phyloP scores from a whole-genome alignment of 352 stramenopile genomes.

The Phytophthora palmivora region DNA sequence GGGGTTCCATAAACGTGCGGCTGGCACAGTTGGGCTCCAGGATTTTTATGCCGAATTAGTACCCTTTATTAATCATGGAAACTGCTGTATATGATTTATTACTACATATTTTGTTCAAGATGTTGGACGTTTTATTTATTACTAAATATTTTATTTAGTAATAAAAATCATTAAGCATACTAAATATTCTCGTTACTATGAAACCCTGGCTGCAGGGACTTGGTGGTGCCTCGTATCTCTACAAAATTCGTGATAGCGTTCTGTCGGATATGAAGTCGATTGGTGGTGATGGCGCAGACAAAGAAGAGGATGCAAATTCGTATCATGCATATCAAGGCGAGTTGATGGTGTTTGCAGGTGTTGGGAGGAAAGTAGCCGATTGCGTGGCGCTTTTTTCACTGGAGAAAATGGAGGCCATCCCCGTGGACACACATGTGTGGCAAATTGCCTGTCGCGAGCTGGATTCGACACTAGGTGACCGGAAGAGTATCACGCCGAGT shows the following conservation, averaged over 20 bases:
- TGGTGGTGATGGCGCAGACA: slow-evolving; percentile 1
- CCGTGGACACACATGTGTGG: slow-evolving; percentile 97
- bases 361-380: slow-evolving; percentile 97
- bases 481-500: slow-evolving; percentile 84
- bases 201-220: too few species aligned
- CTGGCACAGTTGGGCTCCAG: too few species aligned
- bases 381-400: slow-evolving; percentile 98
- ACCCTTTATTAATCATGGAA: too few species aligned
- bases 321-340: slow-evolving; percentile 55
- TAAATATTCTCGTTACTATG: too few species aligned
- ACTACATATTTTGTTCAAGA: too few species aligned
- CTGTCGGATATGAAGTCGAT: slow-evolving; percentile 12
- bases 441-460: slow-evolving; percentile 93
- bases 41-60: too few species aligned
- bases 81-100: too few species aligned
- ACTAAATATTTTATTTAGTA: too few species aligned
- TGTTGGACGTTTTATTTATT: too few species aligned
- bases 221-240: slow-evolving; percentile 72
- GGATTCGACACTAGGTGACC: slow-evolving; percentile 47
- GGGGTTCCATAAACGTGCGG: too few species aligned
- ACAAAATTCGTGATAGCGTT: slow-evolving; percentile 47
- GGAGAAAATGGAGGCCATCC: slow-evolving; percentile 92
- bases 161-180: too few species aligned
- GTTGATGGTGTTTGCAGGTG: slow-evolving; percentile 80
- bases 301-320: neutral